These are phyloP conservation scores for Plasmodium billcollinsi DNA, from an alignment of 169 alveolate species.

Conservation along the genomic window DNA sequence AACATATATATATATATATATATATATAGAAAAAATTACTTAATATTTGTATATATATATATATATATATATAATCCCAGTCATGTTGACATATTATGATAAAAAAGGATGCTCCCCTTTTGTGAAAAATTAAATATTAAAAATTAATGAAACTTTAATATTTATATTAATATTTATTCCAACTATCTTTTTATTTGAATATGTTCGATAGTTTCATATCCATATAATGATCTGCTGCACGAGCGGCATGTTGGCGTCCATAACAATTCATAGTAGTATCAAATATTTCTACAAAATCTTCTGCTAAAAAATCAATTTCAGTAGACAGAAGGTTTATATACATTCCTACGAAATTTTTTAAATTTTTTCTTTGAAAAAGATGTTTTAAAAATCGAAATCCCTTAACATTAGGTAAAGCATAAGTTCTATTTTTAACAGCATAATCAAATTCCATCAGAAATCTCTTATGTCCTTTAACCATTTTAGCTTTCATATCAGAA, in stretches of 20 bases:
- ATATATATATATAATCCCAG: too few species aligned
- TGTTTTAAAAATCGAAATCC: constrained; percentile 54
- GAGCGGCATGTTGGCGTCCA: constrained; percentile 9
- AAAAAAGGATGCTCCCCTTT: too few species aligned
- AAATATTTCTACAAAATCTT: constrained; percentile 24
- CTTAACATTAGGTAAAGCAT: constrained; percentile 21
- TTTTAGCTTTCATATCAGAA: constrained; percentile 57
- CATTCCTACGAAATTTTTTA: constrained; percentile 47
- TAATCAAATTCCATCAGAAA: constrained; percentile 29
- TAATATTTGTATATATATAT: too few species aligned
- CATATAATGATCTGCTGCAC: constrained; percentile 4
- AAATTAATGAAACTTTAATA: too few species aligned
- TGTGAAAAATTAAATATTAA: too few species aligned
- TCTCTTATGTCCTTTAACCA: constrained; percentile 27
- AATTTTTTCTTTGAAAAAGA: constrained; percentile 56
- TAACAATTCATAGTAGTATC: constrained; percentile 47
- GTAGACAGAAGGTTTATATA: constrained; percentile 20
- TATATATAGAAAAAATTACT: too few species aligned
- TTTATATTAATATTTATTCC: too few species aligned
- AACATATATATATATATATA: too few species aligned
- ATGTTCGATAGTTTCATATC: not conserved
- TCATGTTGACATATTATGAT: too few species aligned
- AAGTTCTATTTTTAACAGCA: constrained; percentile 20
- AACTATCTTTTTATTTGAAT: too few species aligned
- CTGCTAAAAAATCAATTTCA: constrained; percentile 36